phyloP scores from a whole-genome alignment of 2,329 filamentous ascomycete genomes.

The Colletotrichum salicis region DNA sequence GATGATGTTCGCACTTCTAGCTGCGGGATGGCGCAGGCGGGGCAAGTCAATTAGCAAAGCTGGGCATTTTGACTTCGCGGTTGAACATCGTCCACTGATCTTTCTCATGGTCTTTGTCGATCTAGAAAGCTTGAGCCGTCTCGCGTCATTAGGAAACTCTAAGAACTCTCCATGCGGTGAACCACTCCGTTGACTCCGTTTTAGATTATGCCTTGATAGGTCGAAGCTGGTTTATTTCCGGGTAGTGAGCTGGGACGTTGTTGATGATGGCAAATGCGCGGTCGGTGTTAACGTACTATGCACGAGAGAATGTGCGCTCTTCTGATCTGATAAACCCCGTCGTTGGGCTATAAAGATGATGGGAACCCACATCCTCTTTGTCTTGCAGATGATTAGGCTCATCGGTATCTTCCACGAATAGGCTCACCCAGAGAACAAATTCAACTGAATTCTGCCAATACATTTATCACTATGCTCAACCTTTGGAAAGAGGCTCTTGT shows the following conservation, averaged over 20 bases:
- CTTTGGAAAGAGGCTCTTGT: constrained; percentile 9
- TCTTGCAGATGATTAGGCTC: fast-evolving
- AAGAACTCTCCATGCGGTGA: neutral
- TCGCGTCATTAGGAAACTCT: neutral
- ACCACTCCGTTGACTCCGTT: fast-evolving
- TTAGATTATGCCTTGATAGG: neutral
- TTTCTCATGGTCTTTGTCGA: neutral
- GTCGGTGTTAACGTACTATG: too few species aligned
- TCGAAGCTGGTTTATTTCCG: neutral
- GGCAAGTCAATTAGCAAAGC: neutral
- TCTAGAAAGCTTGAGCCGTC: neutral
- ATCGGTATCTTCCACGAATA: neutral
- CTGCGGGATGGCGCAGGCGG: neutral
- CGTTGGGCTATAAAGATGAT: neutral
- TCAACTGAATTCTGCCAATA: too few species aligned
- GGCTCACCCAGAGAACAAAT: too few species aligned
- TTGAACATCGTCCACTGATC: neutral
- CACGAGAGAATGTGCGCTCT: neutral
- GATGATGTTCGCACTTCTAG: neutral
- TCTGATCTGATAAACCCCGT: neutral
- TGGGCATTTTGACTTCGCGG: neutral
- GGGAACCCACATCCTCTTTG: neutral
- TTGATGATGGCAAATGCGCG: neutral
- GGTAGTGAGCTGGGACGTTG: neutral
- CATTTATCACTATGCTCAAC: neutral